Evolutionary conservation across 768 basidiomycete genomes (phyloP).

Genomic region (Naganishia vaughanmartiniae): DNA sequence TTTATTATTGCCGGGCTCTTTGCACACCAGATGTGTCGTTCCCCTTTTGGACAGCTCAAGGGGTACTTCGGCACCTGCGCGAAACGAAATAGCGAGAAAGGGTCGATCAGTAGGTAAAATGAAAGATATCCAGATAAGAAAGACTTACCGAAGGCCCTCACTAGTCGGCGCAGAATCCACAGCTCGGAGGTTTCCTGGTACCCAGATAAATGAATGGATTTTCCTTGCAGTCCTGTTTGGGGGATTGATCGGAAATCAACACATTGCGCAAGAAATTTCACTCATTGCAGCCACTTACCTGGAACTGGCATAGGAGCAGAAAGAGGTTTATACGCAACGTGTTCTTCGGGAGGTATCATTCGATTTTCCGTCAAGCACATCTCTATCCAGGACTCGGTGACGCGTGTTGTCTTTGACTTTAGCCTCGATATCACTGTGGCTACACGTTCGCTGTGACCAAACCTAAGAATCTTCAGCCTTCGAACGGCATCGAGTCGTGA

Average conservation of each 20-base stretch:
- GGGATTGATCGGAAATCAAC: background rate
- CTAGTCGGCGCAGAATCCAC: constrained; percentile 54
- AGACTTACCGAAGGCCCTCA: constrained; percentile 65
- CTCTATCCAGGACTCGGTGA: constrained; percentile 94
- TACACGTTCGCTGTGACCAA: background rate
- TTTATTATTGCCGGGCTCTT: constrained; percentile 67
- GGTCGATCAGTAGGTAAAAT: background rate
- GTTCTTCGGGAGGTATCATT: constrained; percentile 66
- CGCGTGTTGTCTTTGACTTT: constrained; percentile 41
- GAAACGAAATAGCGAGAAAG: background rate
- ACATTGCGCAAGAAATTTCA: background rate
- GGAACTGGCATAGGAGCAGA: constrained; percentile 60
- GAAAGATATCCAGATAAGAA: background rate
- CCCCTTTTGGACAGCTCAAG: constrained; percentile 25
- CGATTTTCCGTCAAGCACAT: constrained; percentile 72
- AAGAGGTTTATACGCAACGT: constrained; percentile 70
- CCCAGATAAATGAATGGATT: constrained; percentile 14
- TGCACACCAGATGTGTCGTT: constrained; percentile 79
- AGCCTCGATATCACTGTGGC: constrained; percentile 2
- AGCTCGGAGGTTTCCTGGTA: constrained; percentile 19
- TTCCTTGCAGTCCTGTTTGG: background rate
- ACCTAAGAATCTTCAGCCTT: background rate
- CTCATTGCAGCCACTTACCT: constrained; percentile 53
- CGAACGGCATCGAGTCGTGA: background rate
- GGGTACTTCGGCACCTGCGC: background rate